Conservation (phyloP, 2,329 filamentous ascomycete species). For the Chrysoporthe cubensis region DNA sequence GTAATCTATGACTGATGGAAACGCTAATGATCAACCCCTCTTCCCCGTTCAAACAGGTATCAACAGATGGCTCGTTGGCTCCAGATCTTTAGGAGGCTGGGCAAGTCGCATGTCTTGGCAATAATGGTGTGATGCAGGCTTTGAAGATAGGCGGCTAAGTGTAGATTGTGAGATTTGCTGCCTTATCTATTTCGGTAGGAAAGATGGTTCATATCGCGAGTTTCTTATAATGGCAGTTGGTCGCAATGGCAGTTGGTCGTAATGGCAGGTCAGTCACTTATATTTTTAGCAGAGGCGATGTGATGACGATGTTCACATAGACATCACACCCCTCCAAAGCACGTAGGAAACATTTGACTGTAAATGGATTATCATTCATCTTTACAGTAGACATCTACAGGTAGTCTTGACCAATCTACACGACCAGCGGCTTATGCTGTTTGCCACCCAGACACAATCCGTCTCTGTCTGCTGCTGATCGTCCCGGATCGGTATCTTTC, state of each 20-base stretch:
- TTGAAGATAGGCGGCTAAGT: neutral
- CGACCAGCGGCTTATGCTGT: neutral
- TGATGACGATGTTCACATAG: neutral
- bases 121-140: neutral
- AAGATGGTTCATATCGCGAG: neutral
- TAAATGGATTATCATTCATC: conserved; percentile 6
- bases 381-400: conserved; percentile 9
- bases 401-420: neutral
- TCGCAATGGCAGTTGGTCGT: no score
- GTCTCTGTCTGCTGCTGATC: neutral
- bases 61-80: neutral
- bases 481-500: neutral
- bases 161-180: neutral
- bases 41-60: neutral
- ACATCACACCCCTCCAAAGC: neutral
- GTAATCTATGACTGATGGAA: neutral
- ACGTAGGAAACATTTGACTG: neutral
- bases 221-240: no score
- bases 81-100: neutral
- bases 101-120: no score
- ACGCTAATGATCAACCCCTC: neutral
- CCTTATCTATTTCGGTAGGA: neutral
- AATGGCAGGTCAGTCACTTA: no score
- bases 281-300: neutral
- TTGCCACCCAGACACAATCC: neutral